These are phyloP conservation scores for Microcos paniculata DNA, from an alignment of 345 rosid species.

Conservation along the genomic window DNA sequence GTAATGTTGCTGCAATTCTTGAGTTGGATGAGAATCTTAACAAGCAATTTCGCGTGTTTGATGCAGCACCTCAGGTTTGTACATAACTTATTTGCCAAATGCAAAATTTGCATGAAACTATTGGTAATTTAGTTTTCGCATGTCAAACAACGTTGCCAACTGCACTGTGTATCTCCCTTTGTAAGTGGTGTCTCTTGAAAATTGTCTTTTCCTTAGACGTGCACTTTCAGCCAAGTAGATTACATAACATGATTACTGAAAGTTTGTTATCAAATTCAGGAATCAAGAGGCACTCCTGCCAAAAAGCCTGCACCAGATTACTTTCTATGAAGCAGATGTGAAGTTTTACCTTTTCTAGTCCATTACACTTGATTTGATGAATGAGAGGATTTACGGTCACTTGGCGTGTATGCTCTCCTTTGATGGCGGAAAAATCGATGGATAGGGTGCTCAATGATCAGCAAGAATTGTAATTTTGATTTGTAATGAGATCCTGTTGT, in stretches of 20 bases:
- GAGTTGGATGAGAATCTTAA: constrained; percentile 86
- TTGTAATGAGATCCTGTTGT: too few relatives aligned
- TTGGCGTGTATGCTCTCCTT: too few relatives aligned
- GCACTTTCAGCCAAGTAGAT: not conserved
- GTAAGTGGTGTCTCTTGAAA: not conserved
- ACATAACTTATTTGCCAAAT: not conserved
- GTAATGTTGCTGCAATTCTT: constrained; percentile 93
- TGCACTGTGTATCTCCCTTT: not conserved
- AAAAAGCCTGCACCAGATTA: constrained; percentile 95
- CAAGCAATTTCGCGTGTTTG: constrained; percentile 83
- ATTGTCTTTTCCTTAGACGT: not conserved
- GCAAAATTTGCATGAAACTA: not conserved
- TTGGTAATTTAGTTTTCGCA: not conserved
- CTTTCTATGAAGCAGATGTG: constrained; percentile 52
- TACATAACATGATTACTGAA: not conserved
- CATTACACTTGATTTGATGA: not conserved
- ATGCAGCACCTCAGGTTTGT: constrained; percentile 91
- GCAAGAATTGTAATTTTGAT: too few relatives aligned
- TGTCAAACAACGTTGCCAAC: not conserved
- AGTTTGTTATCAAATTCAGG: constrained; percentile 44
- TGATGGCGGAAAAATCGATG: too few relatives aligned
- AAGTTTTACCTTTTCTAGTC: constrained; percentile 8
- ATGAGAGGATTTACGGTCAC: not conserved
- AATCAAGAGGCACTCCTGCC: constrained; percentile 85
- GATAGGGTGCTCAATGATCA: too few relatives aligned